A percentile compares a stretch with the other conserved stretches of the same genome.
Conservation (phyloP, 2,329 filamentous ascomycete genomes). For the Colletotrichum sp. region DNA sequence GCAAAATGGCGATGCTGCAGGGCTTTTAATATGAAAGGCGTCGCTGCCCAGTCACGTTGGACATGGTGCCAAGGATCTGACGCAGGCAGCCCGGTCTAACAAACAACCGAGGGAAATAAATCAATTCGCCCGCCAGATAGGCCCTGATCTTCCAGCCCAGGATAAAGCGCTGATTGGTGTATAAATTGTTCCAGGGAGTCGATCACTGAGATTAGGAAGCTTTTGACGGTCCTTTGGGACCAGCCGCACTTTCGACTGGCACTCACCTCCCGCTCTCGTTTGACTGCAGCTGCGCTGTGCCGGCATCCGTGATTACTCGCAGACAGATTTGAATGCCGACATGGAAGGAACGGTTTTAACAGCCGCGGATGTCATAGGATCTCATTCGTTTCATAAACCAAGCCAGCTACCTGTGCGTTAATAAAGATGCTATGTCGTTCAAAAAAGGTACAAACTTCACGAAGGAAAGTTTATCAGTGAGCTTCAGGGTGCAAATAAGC, state of each 20-base stretch:
- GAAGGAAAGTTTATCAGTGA: background rate
- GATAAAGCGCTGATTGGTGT: constrained; percentile 6
- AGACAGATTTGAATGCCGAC: background rate
- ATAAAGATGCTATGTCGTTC: background rate
- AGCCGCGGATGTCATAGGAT: accelerated
- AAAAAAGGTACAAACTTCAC: background rate
- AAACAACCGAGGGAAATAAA: background rate
- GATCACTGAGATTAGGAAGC: background rate
- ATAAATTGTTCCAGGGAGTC: background rate
- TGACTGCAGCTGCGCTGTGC: background rate
- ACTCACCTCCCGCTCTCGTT: background rate
- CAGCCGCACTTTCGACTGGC: background rate
- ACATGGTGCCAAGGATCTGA: background rate
- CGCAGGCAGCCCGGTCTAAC: background rate
- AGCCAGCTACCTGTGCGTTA: accelerated
- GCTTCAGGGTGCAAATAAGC: background rate
- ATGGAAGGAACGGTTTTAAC: accelerated
- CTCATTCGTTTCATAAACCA: accelerated
- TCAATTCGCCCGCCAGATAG: background rate
- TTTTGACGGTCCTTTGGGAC: background rate
- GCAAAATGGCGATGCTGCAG: constrained; percentile 17
- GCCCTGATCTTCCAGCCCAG: background rate
- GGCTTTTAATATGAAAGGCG: background rate
- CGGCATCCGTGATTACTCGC: background rate
- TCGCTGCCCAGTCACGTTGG: background rate